Evolutionary conservation across 192 early-diverging fungal species (phyloP), one percentile per base, ranked within the genome.

Genomic region (Thamnidium elegans): DNA sequence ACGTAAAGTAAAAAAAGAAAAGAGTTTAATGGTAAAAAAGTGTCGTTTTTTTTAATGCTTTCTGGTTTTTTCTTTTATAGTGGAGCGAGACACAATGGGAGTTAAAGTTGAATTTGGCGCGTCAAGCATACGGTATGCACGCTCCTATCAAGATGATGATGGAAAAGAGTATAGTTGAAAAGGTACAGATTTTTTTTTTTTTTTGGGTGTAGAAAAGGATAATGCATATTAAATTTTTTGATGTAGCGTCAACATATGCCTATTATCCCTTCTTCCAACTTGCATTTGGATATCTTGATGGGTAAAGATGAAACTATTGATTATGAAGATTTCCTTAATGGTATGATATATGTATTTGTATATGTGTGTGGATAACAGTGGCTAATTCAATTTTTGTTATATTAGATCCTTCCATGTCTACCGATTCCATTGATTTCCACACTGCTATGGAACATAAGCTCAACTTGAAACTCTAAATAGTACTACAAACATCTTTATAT

Each of bases 61-160:
- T 26, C 26, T 26, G 26, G 26, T 52, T 39, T 32, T 62, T 7
- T 64, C 19, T 17, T 42, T 62, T 50, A 42, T 55, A 93, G 90
- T 96, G 94, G 94, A 81, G 91, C 45, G 82, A 80, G 72, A 92
- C 94, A 53, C 93, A 94, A 76, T 75, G 84, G 50, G 82, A 90
- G 65, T 79, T 92, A 30, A 91, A 93, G 73, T 75, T 93, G 63
- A 82, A 84, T 55, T 81, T 96, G 86, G 86, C 89, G 52, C 87
- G 91, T 50, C 81, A 85, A 65, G 63, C 87, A 17, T 92, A 93
- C 71, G 97, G 95, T 21, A 77, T 94, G 56, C 93, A 96, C 69
- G 90, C 90, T n/a, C 97, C 95, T 32, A 79, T 99, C 70, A 87
- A 91, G 67, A 78, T 93, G 72, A 89, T 93, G 67, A 97, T 97